Conservation (phyloP, 345 rosid genomes). For the thale cress (Arabidopsis thaliana) region TAIR10.1 NC_003076.8:25911001-25911500, state of each 20-base stretch:
- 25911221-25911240: conserved; percentile 14
- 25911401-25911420: conserved; percentile 19
- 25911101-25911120: conserved; percentile 21
- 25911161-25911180: neutral
- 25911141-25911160: neutral
- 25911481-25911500: conserved; percentile 89
- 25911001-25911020: conserved; percentile 8
- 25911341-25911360: conserved; percentile 96
- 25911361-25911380: conserved; percentile 88
- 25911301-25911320: conserved; percentile 89
- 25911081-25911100: conserved; percentile 34
- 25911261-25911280: conserved; percentile 46
- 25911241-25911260: conserved; percentile 26
- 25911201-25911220: conserved; percentile 12
- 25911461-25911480: conserved; percentile 83
- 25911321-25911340: conserved; percentile 65
- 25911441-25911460: conserved; percentile 61
- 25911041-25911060: conserved; percentile 5
- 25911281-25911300: conserved; percentile 96
- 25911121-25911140: conserved; percentile 20
- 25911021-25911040: neutral
- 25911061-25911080: conserved; percentile 14
- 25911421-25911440: conserved; percentile 25
- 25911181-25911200: neutral
- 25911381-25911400: conserved; percentile 16